These are phyloP conservation scores for Haplosporangium sp. DNA, from an alignment of 371 early-diverging fungal genomes.

Conservation along the genomic window DNA sequence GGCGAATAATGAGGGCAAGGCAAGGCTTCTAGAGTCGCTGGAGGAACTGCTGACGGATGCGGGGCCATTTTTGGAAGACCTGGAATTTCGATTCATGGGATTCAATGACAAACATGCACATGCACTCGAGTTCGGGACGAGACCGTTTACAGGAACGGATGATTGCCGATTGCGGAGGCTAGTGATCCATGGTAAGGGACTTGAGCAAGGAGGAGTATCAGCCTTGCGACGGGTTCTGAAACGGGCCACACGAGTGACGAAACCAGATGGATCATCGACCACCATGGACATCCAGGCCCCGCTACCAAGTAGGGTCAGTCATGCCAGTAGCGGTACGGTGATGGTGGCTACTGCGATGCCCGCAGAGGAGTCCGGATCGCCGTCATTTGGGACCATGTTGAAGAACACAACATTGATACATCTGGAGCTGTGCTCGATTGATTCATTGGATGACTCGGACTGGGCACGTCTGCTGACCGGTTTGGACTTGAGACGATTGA, in stretches of 20 bases:
- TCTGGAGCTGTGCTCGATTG: constrained; percentile 43
- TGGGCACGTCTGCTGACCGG: constrained; percentile 36
- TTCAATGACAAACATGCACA: constrained; percentile 50
- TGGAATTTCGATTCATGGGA: constrained; percentile 39
- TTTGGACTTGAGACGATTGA: constrained; percentile 14
- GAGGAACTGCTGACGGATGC: constrained; percentile 43
- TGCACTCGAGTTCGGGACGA: constrained; percentile 46
- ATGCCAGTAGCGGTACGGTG: neutral
- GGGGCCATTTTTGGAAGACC: constrained; percentile 31
- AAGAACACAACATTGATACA: constrained; percentile 31
- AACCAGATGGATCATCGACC: neutral
- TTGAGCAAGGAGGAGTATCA: constrained; percentile 27
- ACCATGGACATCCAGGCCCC: neutral
- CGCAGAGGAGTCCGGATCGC: constrained; percentile 1
- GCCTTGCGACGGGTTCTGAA: constrained; percentile 31
- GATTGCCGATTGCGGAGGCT: constrained; percentile 32
- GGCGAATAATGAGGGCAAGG: constrained; percentile 19
- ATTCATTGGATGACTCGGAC: constrained; percentile 33
- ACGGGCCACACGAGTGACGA: constrained; percentile 18
- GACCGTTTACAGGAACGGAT: constrained; percentile 12
- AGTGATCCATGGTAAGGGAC: constrained; percentile 50
- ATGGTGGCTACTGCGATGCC: neutral
- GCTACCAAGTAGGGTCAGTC: neutral
- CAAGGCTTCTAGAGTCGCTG: constrained; percentile 27
- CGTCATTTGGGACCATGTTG: constrained; percentile 23